These are phyloP conservation scores for Puccinia triticina DNA, from an alignment of 1,284 basidiomycete species.

Conservation along the genomic window DNA sequence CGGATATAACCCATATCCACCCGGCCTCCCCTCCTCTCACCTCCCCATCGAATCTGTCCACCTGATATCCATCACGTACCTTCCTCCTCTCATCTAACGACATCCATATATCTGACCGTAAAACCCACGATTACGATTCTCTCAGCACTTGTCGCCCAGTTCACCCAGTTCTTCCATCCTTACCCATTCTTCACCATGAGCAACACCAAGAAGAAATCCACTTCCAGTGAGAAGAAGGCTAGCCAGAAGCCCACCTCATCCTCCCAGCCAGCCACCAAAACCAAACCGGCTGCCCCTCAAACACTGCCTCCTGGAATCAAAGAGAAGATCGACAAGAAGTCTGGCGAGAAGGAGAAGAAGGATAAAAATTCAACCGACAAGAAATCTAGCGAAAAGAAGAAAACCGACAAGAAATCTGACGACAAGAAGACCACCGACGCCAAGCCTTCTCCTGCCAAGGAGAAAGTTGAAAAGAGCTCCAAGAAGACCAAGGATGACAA, in stretches of 20 bases:
- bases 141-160: background rate
- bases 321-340: conserved; percentile 37
- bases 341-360: conserved; percentile 27
- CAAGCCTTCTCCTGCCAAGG: conserved; percentile 4
- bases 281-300: conserved; percentile 42
- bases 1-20: background rate
- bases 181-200: conserved; percentile 19
- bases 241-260: conserved; percentile 43
- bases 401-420: background rate
- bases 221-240: conserved; percentile 22
- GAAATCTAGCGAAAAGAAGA: background rate
- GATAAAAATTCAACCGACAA: conserved; percentile 18
- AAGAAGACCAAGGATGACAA: conserved; percentile 11
- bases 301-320: conserved; percentile 24
- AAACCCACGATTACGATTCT: conserved; percentile 2
- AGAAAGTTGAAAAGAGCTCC: background rate
- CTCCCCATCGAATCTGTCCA: background rate
- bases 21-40: too few relatives aligned
- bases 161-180: background rate
- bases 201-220: conserved; percentile 14
- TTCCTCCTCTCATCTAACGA: too few relatives aligned
- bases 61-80: background rate
- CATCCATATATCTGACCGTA: too few relatives aligned
- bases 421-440: conserved; percentile 8
- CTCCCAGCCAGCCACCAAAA: conserved; percentile 31